Percentiles rank a stretch among this genome's conserved stretches.
phyloP scores from a whole-genome alignment of 345 rosid genomes.

The Firmiana major region DNA sequence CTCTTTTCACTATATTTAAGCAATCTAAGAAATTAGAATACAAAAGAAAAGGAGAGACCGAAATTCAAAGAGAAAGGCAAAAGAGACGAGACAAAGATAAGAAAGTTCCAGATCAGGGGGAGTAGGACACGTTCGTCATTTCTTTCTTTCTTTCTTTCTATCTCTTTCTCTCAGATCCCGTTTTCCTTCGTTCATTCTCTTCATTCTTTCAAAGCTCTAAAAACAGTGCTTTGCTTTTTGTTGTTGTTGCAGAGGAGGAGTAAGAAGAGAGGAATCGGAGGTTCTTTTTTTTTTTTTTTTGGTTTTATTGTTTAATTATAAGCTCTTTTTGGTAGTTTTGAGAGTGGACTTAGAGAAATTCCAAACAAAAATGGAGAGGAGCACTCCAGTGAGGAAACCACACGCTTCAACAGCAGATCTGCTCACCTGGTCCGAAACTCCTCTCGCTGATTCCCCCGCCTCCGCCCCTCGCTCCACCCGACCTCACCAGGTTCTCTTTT shows the following conservation, averaged over 20 bases:
- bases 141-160: no score
- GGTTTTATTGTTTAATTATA: background rate
- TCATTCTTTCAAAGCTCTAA: background rate
- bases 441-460: constrained; percentile 40
- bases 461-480: constrained; percentile 64
- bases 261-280: constrained; percentile 10
- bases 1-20: background rate
- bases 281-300: no score
- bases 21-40: constrained; percentile 2
- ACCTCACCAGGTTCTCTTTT: constrained; percentile 51
- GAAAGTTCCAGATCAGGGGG: constrained; percentile 32
- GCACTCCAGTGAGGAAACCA: constrained; percentile 71
- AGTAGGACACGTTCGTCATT: constrained; percentile 27
- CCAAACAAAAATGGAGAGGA: constrained; percentile 56
- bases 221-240: background rate
- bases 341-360: background rate
- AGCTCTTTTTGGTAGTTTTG: background rate
- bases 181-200: background rate
- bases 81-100: background rate
- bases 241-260: constrained; percentile 4
- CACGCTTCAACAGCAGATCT: constrained; percentile 88
- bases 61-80: background rate
- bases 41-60: background rate
- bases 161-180: constrained; percentile 7
- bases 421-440: constrained; percentile 75